Evolutionary conservation across 2,329 filamentous ascomycete genomes (phyloP).

Genomic region (Grosmannia serpens): DNA sequence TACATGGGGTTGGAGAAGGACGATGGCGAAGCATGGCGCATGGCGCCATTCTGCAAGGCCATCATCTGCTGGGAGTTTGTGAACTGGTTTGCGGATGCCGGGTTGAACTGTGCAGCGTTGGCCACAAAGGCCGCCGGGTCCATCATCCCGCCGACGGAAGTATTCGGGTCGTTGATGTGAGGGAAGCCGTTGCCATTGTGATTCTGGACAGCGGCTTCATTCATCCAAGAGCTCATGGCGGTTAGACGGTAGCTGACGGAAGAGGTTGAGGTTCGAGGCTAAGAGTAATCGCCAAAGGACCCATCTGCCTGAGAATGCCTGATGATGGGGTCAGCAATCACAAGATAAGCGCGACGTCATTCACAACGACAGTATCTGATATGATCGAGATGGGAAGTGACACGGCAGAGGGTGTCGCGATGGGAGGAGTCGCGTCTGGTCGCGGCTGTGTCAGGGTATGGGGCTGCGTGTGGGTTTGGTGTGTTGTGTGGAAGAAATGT

Average conservation of each 20-base stretch:
- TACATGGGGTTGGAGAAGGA: conserved; percentile 69
- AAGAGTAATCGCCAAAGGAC: conserved; percentile 11
- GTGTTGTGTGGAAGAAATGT: conserved; percentile 7
- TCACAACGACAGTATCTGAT: conserved; percentile 29
- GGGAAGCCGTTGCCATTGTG: conserved; percentile 60
- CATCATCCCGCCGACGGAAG: conserved; percentile 43
- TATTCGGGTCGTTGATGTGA: conserved; percentile 51
- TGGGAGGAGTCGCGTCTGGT: conserved; percentile 29
- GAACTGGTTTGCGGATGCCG: conserved; percentile 38
- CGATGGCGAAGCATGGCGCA: conserved; percentile 71
- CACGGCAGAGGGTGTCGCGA: conserved; percentile 34
- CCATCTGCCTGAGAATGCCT: conserved; percentile 33
- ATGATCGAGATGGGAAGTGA: conserved; percentile 29
- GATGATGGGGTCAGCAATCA: conserved; percentile 31
- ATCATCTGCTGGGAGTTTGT: conserved; percentile 45
- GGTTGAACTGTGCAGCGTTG: conserved; percentile 48
- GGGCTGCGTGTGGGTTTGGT: conserved; percentile 17
- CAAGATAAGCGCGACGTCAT: conserved; percentile 26
- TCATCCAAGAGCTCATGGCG: conserved; percentile 61
- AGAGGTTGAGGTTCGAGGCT: background rate
- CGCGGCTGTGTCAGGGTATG: conserved; percentile 24
- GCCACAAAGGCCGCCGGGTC: conserved; percentile 54
- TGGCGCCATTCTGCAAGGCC: conserved; percentile 68
- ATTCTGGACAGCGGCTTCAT: conserved; percentile 55
- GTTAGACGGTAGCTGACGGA: conserved; percentile 15